Base-by-base conservation (phyloP, 148 eudicot genomes). In the Cornus florida region DNA sequence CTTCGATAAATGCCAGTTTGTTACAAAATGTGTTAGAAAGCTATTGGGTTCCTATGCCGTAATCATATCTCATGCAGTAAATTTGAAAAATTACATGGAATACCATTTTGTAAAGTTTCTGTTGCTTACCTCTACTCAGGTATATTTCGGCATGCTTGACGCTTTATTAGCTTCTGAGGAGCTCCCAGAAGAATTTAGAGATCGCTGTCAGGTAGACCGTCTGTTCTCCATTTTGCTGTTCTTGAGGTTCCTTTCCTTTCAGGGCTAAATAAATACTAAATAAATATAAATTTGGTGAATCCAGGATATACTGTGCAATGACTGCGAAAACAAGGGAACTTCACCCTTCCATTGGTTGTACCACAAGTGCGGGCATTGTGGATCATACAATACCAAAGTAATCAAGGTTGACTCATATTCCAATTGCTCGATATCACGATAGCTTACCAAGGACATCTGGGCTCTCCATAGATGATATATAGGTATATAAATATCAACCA, bases 331-430 rank as follows among this genome's bases (percentile, higher is more conserved):
- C 77, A 95, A 91, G 80, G 99, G 99, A 73, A 83, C 74, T 77
- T 91, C 97, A 28, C 86, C 89, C 14, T 95, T 95, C 77, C 99
- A 95, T 81, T 95, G 99, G 99, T 93, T 95, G 76, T 95, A 95
- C 85, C 99, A 95, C 82, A 95, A 95, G 86, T 95, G 98, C 57
- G 90, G 93, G 66, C 86, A 62, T n/a, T 95, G 98, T 79, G 91
- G 98, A 66, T 95, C 98, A 3, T 95, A 95, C 87, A 95, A 95
- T 73, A 95, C 97, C 28, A 86, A 97, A 69, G 97, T 95, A 22
- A 95, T 95, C 82, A 93, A 92, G 87, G 82, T 86, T 41, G 86
- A 80, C 78, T 74, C 87, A 7, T 76, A 76, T 73, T 78, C 85
- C 46, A 81, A 71, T 86, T 93, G 93, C 69, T 84, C 84, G 24